Base-by-base conservation (phyloP, 179 eudicot genomes). In the Amaranthus tricolor region DNA sequence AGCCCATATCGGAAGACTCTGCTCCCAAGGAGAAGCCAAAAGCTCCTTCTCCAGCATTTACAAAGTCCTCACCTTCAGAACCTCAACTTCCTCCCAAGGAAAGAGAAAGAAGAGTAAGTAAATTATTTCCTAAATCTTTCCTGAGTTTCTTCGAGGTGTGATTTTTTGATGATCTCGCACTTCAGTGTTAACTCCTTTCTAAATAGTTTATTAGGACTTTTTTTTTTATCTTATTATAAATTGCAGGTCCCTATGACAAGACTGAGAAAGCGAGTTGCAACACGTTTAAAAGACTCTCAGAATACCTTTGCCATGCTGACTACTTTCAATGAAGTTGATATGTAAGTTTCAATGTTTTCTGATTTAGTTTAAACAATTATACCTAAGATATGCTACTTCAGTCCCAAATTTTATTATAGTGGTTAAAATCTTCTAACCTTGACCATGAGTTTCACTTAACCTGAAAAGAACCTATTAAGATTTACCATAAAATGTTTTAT, bases 61-160 rank as follows among this genome's bases (percentile, higher is more conserved):
- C 90, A 65, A 91, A 77, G 81, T 76, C 80, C 61, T 79, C 97
- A 62, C 89, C 99, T 47, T 79, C 94, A 58, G 99, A 95, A 76
- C 98, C 99, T 70, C 88, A 84, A 76, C 89, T 95, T 64, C 99
- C 99, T 47, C 99, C 99, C 5, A 95, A 95, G 82, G 99, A 95
- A 19, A 89, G 99, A 84, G 98, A 95, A 82, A 93, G 98, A 84
- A 83, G 98, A 74, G 99, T 95, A 70, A 78, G 95, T 76, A 57
- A 43, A 40, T 47, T 57, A 60, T 15, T 74, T 66, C 45, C 16
- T 7, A n/a, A 40, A 20, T 50, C 16, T 14, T 31, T 70, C 12
- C 1, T 61, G n/a, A 44, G 60, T 64, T 60, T 6, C 43, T 48
- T 51, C 11, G 31, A 52, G 14, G 7, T 44, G 9, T n/a, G 13